Base-by-base conservation (phyloP, 148 eudicot species). In the Diospyros lotus region DNA sequence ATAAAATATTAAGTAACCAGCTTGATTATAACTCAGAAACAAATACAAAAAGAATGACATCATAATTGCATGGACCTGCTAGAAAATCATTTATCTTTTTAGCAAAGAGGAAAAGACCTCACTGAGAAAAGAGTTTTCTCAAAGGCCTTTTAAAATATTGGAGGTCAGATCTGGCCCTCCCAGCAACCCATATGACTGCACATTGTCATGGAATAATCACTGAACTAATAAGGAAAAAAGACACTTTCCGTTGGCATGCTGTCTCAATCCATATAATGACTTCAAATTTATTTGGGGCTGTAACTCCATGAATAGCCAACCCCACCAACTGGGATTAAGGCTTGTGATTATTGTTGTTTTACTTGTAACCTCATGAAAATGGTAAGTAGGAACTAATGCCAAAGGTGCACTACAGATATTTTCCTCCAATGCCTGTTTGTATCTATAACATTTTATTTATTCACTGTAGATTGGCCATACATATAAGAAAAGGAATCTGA, bases 1-100 rank as follows among this genome's bases (percentile, higher is more conserved):
- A 71, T 54, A 4, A 12, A 81, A 58, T 15, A 56, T 66, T 53
- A 75, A 69, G 41, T 51, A 71, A 38, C 43, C 67, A 70, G 41
- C 59, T 9, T 9, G 9, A 18, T 18, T 17, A 41, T 18, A 60
- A 60, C 7, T 60, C 43, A 14, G 40, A 17, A 61, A 42, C 12
- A 5, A 13, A 9, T 63, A 44, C 10, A 8, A 63, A 13, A 58
- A 58, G 9, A 14, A 58, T 4, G 9, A 8, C 9, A 53, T 53
- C 9, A 53, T 28, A 28, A 28, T 28, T 28, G 28, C 28, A 0
- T 28, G 28, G 28, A 28, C 28, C 28, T 28, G 28, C 28, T 28
- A 48, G 4, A 48, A 53, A 53, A 11, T 8, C 9, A 42, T 4
- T 13, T 3, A 41, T 11, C 45, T 43, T 43, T 65, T 15, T 13